These are phyloP conservation scores for Parascedosporium putredinis DNA, from an alignment of 2,329 filamentous ascomycete species.

Conservation along the genomic window DNA sequence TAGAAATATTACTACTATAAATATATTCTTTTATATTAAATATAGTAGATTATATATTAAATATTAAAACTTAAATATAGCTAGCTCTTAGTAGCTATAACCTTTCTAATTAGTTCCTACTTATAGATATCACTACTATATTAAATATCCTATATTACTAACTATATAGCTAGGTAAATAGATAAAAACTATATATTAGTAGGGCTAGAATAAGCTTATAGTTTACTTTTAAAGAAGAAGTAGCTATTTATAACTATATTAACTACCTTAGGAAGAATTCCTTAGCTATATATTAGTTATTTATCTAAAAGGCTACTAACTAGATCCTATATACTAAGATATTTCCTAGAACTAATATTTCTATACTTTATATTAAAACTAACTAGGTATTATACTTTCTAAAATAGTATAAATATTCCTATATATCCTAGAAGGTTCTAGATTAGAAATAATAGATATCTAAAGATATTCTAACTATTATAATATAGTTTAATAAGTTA, in stretches of 20 bases:
- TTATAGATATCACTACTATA: not conserved
- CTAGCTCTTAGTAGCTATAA: not conserved
- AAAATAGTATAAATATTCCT: not conserved
- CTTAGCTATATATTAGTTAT: not conserved
- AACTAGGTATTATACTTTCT: slow-evolving; percentile 1
- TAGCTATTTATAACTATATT: slow-evolving; percentile 2
- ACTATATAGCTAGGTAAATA: not conserved
- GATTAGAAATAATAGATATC: not conserved
- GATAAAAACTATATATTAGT: not conserved
- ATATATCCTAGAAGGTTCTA: slow-evolving; percentile 2
- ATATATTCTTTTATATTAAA: not conserved
- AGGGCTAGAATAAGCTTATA: not conserved
- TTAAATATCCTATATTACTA: not conserved
- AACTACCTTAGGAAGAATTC: not conserved
- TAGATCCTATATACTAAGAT: not conserved
- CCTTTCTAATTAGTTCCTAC: not conserved
- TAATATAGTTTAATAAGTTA: not conserved
- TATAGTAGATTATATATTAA: not conserved
- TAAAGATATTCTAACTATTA: not conserved
- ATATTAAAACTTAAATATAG: not conserved
- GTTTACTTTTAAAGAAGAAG: not conserved
- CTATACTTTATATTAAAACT: too few relatives aligned
- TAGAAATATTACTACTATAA: not conserved
- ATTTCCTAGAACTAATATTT: slow-evolving; percentile 5
- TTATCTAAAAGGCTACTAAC: not conserved